Evolutionary conservation across 768 basidiomycete genomes (phyloP).

Genomic region (Pleurotus giganteus): DNA sequence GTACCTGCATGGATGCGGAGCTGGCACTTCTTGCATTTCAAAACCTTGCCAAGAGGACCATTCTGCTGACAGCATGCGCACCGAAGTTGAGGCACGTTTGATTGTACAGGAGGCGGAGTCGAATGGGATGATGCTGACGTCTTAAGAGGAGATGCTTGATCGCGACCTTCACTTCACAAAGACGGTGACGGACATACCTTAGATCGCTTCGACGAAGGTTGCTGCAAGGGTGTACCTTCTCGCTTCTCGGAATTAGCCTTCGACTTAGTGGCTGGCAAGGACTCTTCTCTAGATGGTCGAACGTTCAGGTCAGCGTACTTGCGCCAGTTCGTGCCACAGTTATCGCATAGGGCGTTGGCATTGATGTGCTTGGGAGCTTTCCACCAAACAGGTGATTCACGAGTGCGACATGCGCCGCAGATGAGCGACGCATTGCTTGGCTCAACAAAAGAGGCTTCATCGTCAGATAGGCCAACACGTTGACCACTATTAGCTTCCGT

Average conservation of each 20-base stretch:
- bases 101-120: constrained; percentile 61
- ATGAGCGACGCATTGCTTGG: constrained; percentile 47
- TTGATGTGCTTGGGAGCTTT: constrained; percentile 86
- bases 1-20: constrained; percentile 80
- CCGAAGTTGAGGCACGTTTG: constrained; percentile 57
- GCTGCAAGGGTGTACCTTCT: constrained; percentile 52
- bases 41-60: constrained; percentile 74
- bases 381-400: constrained; percentile 84
- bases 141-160: constrained; percentile 24
- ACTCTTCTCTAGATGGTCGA: constrained; percentile 68
- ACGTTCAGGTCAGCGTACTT: constrained; percentile 91
- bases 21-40: constrained; percentile 79
- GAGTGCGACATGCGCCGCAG: constrained; percentile 85
- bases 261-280: constrained; percentile 48
- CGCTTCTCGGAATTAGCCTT: constrained; percentile 54
- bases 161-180: background rate
- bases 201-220: constrained; percentile 42
- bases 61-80: constrained; percentile 75
- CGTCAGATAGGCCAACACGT: constrained; percentile 56
- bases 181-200: constrained; percentile 31
- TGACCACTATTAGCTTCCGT: constrained; percentile 43
- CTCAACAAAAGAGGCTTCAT: constrained; percentile 74
- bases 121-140: constrained; percentile 50
- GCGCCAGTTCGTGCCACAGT: constrained; percentile 84
- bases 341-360: constrained; percentile 78